Evolutionary conservation across 345 rosid species (phyloP), one percentile per base, ranked within the genome.

Genomic region (Linum tenue): DNA sequence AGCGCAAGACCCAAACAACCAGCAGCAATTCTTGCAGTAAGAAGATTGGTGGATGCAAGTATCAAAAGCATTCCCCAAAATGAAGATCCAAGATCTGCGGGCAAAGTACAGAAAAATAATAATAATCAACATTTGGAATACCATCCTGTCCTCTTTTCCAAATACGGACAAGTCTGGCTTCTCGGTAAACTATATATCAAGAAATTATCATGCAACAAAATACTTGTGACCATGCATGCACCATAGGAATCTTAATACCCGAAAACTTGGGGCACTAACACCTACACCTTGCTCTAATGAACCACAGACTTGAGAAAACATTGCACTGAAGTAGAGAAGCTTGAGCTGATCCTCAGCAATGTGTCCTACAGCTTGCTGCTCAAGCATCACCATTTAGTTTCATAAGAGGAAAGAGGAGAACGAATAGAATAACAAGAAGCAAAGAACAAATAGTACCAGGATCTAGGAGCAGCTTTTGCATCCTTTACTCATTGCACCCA

Each of bases 1-100:
- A 92, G 77, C 48, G 97, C 96, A 62, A 90, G 81, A 70, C 55
- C 83, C 3, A 94, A 78, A 71, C 97, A 84, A 79, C 80, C 99
- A 14, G 96, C 97, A 63, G 97, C 98, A 70, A 90, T 88, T 79
- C 97, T 86, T 63, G 99, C 96, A 37, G 96, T 80, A 15, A 80
- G 39, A 38, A 88, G 85, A 81, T 90, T 86, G 64, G 99, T 88
- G 4, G 99, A 90, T 68, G 97, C 95, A 77, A 94, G 96, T 66
- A 94, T 84, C 81, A 94, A 82, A 70, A 80, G 82, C 99, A 94
- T 94, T 72, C 99, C 99, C 99, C 99, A 94, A 79, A 94, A 94
- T 56, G 99, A 94, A 38, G 99, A 94, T 39, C 99, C 99, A 67
- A 94, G 89, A 82, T 94, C 99, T 92, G 82, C 64, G 76, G 37